phyloP scores from a whole-genome alignment of 345 rosid species.

The Dipteronia sinensis region DNA sequence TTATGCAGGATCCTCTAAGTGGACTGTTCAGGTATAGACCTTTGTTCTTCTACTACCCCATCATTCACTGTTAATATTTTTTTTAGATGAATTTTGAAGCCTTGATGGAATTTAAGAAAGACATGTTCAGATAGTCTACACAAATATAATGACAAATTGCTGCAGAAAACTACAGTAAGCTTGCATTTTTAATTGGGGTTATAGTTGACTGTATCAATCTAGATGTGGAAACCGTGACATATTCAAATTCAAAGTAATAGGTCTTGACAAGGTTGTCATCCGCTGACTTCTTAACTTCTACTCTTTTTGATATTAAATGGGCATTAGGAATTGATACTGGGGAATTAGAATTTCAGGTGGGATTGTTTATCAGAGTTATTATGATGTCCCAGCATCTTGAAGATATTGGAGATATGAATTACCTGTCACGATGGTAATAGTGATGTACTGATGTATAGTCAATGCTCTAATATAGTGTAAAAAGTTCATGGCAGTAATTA shows the following conservation, averaged over 20 bases:
- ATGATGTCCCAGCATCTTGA: no score
- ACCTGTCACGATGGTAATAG: neutral
- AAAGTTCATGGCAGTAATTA: neutral
- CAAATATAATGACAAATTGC: neutral
- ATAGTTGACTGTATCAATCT: neutral
- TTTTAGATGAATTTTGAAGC: neutral
- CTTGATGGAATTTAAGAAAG: neutral
- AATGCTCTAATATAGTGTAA: neutral
- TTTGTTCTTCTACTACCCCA: neutral
- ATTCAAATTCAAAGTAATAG: neutral
- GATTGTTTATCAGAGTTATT: neutral
- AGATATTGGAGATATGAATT: neutral
- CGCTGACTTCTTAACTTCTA: neutral
- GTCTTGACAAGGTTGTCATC: neutral
- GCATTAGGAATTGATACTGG: neutral
- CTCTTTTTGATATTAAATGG: neutral
- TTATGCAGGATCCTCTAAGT: constrained; percentile 86
- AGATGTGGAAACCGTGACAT: constrained; percentile 4
- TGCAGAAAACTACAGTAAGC: neutral
- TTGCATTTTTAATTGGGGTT: neutral
- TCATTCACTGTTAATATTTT: neutral
- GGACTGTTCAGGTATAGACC: constrained; percentile 85
- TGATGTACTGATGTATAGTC: neutral
- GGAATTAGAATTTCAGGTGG: neutral
- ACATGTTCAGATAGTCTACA: neutral